Evolutionary conservation across 2,329 filamentous ascomycete genomes (phyloP), one percentile per base, ranked within the genome.

Genomic region (Myriosclerotinia scirpicola): DNA sequence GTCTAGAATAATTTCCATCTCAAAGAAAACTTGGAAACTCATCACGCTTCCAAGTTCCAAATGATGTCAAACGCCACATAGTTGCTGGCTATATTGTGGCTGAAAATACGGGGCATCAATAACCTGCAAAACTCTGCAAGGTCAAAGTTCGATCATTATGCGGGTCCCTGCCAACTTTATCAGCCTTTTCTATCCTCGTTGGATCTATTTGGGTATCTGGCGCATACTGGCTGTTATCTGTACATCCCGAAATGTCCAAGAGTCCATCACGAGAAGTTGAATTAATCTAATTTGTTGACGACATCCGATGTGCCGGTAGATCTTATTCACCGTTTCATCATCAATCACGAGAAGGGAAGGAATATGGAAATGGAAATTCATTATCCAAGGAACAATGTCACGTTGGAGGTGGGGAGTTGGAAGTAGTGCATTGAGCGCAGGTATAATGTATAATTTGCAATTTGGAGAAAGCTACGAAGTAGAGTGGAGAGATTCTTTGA

Each of bases 101-200:
- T 4, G 12, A 38, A 36, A 12, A 59, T 34, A 20, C 30, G 44
- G 30, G 22, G 40, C 8, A 34, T 2, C 5, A 34, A 5, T 38
- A 58, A 11, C 20, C 26, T 26, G 26, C 22, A 26, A 26, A 50
- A 12, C 26, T 26, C 26, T 26, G 48, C n/a, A 40, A 17, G 26
- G 15, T 54, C 26, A 58, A 58, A 38, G 30, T 34, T 40, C 20
- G 44, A 60, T 50, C 44, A 38, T 50, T 50, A 36, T 60, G 56
- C 56, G 44, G 44, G 44, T 38, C 56, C n/a, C 17, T 48, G 56
- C 56, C 56, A 60, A 60, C 56, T 60, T 59, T 60, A 60, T 60
- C 42, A 48, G 30, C 8, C 20, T 22, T 48, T 60, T 48, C 22
- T 12, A 58, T 44, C 30, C 56, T 38, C 9, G 56, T 22, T 60